Conservation (phyloP, 1,139 yeast genomes). For the Candida sanyaensis region DNA sequence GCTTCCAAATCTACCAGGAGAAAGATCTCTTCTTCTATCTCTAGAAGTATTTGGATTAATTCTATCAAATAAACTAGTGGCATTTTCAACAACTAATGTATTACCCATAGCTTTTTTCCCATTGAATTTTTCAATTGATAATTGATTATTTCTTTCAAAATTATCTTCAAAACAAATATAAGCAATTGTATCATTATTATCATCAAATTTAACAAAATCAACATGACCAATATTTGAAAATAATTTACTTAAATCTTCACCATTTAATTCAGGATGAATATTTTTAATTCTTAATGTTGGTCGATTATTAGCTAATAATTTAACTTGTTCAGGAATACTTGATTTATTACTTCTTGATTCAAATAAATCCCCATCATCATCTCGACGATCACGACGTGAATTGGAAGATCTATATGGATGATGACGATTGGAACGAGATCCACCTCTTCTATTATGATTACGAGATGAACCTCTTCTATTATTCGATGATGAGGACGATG, state of each 20-base stretch:
- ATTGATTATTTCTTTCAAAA: slow-evolving; percentile 36
- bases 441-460: slow-evolving; percentile 5
- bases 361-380: slow-evolving; percentile 6
- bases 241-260: slow-evolving; percentile 57
- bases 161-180: slow-evolving; percentile 53
- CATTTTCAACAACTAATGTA: slow-evolving; percentile 55
- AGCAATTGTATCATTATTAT: slow-evolving; percentile 53
- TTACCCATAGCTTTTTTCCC: slow-evolving; percentile 78
- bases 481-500: slow-evolving; percentile 6
- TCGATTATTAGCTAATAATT: slow-evolving; percentile 30
- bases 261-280: slow-evolving; percentile 65
- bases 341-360: slow-evolving; percentile 7
- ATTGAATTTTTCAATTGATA: slow-evolving; percentile 60
- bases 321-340: slow-evolving; percentile 31
- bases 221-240: slow-evolving; percentile 59
- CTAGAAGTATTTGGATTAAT: slow-evolving; percentile 19
- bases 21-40: slow-evolving; percentile 9
- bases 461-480: slow-evolving; percentile 5
- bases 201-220: slow-evolving; percentile 57
- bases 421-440: slow-evolving; percentile 1
- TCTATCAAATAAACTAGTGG: slow-evolving; percentile 59
- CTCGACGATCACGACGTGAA: background rate
- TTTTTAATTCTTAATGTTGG: slow-evolving; percentile 57
- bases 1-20: slow-evolving; percentile 13
- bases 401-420: slow-evolving; percentile 9